phyloP scores from a whole-genome alignment of 164 flowering plant genomes.

The Euptelea pleiosperma region DNA sequence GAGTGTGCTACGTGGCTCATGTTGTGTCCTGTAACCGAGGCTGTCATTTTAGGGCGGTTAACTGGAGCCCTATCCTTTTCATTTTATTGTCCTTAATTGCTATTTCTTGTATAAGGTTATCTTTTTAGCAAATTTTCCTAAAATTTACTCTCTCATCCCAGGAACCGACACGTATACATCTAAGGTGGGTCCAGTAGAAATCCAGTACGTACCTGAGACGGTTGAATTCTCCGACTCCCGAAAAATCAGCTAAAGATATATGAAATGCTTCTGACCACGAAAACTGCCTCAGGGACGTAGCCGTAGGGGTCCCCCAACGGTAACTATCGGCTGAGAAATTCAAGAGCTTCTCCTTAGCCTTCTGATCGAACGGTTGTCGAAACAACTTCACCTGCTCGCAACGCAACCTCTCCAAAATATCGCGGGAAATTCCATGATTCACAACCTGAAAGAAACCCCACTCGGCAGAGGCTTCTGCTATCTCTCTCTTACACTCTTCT shows the following conservation, averaged over 20 bases:
- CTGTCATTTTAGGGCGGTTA: too few relatives aligned
- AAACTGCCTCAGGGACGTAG: slow-evolving; percentile 54
- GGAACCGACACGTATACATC: too few relatives aligned
- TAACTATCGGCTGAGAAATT: slow-evolving; percentile 55
- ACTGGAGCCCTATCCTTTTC: too few relatives aligned
- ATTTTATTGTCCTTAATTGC: too few relatives aligned
- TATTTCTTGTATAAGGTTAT: too few relatives aligned
- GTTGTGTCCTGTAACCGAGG: too few relatives aligned
- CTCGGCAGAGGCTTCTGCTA: slow-evolving; percentile 58
- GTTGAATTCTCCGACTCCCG: slow-evolving; percentile 16
- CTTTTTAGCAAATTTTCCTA: too few relatives aligned
- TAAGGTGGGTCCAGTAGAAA: too few relatives aligned
- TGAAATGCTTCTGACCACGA: slow-evolving; percentile 96
- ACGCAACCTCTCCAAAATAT: slow-evolving; percentile 52
- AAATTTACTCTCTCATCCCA: too few relatives aligned
- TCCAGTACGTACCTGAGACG: slow-evolving; percentile 74
- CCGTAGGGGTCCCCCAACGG: slow-evolving; percentile 79
- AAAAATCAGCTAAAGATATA: slow-evolving; percentile 47
- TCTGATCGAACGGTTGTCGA: slow-evolving; percentile 52
- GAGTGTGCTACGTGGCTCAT: too few relatives aligned
- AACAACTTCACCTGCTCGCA: slow-evolving; percentile 58
- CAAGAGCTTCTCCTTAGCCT: slow-evolving; percentile 30
- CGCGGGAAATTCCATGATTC: slow-evolving; percentile 64
- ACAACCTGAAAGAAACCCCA: slow-evolving; percentile 90
- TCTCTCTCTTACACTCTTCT: slow-evolving; percentile 55